These are phyloP conservation scores for Aspergillus sparsus DNA, from an alignment of 495 filamentous ascomycete species.

Conservation along the genomic window DNA sequence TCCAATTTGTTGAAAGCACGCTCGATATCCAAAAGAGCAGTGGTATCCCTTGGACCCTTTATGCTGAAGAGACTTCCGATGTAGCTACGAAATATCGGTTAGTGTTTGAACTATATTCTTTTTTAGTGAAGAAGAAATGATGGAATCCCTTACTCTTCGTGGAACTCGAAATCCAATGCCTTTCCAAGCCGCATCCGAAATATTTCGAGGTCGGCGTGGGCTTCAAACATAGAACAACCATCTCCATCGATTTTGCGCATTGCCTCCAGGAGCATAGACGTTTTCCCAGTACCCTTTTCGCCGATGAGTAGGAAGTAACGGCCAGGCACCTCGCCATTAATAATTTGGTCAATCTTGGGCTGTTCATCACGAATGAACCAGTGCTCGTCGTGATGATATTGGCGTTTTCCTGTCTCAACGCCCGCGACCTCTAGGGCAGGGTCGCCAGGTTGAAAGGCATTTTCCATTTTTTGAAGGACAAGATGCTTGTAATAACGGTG, in stretches of 20 bases:
- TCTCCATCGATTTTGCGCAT: constrained; percentile 90
- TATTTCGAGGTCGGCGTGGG: constrained; percentile 91
- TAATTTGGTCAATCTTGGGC: constrained; percentile 70
- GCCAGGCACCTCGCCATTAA: constrained; percentile 65
- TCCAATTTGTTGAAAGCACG: constrained; percentile 96
- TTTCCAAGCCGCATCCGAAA: constrained; percentile 91
- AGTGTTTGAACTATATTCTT: constrained; percentile 8
- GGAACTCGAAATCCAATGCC: constrained; percentile 90
- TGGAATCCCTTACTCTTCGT: constrained; percentile 51
- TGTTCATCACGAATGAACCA: constrained; percentile 88
- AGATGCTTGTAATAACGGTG: constrained; percentile 86
- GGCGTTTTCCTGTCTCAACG: constrained; percentile 56
- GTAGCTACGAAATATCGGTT: constrained; percentile 64
- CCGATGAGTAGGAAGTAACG: constrained; percentile 94
- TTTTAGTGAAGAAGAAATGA: background rate
- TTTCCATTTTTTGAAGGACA: constrained; percentile 84
- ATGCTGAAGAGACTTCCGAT: constrained; percentile 95
- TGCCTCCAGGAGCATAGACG: constrained; percentile 89
- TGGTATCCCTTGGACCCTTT: constrained; percentile 86
- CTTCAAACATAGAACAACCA: constrained; percentile 89
- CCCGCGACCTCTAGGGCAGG: constrained; percentile 87
- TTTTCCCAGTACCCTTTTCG: constrained; percentile 95
- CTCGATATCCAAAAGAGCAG: constrained; percentile 89
- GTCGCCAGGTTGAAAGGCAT: constrained; percentile 91
- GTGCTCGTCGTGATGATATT: constrained; percentile 60